Conservation (phyloP, 495 filamentous ascomycete species). For the Arthonia radiata region DNA sequence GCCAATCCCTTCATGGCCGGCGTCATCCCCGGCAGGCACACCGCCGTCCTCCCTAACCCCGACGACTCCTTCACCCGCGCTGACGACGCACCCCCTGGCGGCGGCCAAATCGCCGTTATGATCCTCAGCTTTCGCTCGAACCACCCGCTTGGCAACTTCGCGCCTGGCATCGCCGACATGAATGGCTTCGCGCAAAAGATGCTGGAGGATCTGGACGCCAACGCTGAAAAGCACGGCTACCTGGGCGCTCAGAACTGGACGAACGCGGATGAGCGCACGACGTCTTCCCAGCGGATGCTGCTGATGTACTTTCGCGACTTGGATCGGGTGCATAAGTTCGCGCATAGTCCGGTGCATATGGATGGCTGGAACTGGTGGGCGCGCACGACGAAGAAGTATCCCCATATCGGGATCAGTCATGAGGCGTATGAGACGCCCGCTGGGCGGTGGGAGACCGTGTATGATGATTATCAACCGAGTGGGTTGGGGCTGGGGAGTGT, state of each 20-base stretch:
- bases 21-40: slow-evolving; percentile 13
- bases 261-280: slow-evolving; percentile 5
- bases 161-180: no score
- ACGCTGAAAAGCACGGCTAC: slow-evolving; percentile 14
- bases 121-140: no score
- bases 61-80: slow-evolving; percentile 13
- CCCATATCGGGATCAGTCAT: slow-evolving; percentile 22
- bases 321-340: slow-evolving; percentile 24
- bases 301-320: slow-evolving; percentile 23
- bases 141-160: no score
- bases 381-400: slow-evolving; percentile 11
- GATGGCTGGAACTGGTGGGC: slow-evolving; percentile 23
- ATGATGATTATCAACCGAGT: slow-evolving; percentile 7
- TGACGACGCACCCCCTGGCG: no score
- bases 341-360: slow-evolving; percentile 21
- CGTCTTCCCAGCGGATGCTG: slow-evolving; percentile 15
- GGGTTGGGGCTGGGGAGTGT: slow-evolving; percentile 3
- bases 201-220: slow-evolving; percentile 6
- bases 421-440: slow-evolving; percentile 20
- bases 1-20: slow-evolving; percentile 15
- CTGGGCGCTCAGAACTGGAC: slow-evolving; percentile 8
- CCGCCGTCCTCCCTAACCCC: slow-evolving; percentile 13
- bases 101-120: no score
- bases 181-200: no score
- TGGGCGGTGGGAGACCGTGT: slow-evolving; percentile 21